Evolutionary conservation across 208 protist species (phyloP).

Genomic region (Acanthamoeba royreba): DNA sequence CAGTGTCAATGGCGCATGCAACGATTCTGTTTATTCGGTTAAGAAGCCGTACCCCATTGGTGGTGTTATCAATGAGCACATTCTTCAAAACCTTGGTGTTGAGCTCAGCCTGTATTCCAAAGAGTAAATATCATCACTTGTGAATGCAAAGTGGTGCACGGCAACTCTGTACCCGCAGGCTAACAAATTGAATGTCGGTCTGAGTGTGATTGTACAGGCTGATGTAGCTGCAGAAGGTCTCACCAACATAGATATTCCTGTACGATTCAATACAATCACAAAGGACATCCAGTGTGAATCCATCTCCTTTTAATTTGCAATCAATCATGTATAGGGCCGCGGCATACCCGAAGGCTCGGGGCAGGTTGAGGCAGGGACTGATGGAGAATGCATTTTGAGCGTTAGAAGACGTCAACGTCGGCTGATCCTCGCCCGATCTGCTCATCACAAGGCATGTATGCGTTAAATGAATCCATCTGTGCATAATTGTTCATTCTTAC

Average conservation of each 20-base stretch:
- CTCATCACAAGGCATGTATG: not conserved
- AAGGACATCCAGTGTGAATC: not conserved
- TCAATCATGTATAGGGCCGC: not conserved
- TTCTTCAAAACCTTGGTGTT: constrained; percentile 4
- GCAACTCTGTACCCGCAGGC: not conserved
- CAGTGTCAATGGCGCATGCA: not conserved
- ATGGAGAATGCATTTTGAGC: not conserved
- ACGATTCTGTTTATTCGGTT: not conserved
- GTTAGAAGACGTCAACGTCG: not conserved
- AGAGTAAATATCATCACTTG: not conserved
- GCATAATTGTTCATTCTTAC: too few species aligned
- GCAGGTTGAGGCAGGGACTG: not conserved
- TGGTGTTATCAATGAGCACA: not conserved
- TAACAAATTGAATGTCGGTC: not conserved
- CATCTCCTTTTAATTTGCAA: not conserved
- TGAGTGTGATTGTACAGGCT: constrained; percentile 14
- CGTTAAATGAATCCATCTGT: too few species aligned
- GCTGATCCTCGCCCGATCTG: not conserved
- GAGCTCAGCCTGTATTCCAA: not conserved
- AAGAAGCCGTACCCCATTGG: not conserved
- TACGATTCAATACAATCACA: not conserved
- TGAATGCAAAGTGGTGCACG: not conserved
- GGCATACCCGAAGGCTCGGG: not conserved
- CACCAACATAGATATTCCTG: not conserved
- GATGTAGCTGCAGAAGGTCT: not conserved